A percentile compares a stretch with the other conserved stretches of the same genome.
Conservation (phyloP, 2,329 filamentous ascomycete genomes). For the Hypoxylon sp. region DNA sequence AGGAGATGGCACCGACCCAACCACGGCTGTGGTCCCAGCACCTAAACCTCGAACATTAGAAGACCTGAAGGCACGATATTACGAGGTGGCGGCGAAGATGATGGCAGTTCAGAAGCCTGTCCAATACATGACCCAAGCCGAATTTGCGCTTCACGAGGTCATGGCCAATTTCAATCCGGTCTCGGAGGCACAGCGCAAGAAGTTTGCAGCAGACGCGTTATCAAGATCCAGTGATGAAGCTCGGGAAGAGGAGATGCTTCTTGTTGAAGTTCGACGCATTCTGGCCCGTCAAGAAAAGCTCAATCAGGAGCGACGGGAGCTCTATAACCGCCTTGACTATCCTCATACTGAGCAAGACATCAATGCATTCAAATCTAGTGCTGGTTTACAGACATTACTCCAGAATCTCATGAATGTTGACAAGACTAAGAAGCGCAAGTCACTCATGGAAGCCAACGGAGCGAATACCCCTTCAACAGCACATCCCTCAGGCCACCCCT, state of each 20-base stretch:
- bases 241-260: conserved; percentile 89
- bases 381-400: conserved; percentile 83
- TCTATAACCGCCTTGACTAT: conserved; percentile 89
- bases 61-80: conserved; percentile 92
- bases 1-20: conserved; percentile 60
- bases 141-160: conserved; percentile 86
- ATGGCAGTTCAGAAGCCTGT: conserved; percentile 85
- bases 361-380: conserved; percentile 83
- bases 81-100: conserved; percentile 85
- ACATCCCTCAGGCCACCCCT: conserved; percentile 46
- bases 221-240: conserved; percentile 88
- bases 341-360: conserved; percentile 80
- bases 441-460: conserved; percentile 72
- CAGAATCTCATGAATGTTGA: conserved; percentile 87
- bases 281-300: conserved; percentile 87
- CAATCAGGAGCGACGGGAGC: conserved; percentile 88
- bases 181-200: conserved; percentile 85
- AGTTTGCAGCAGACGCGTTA: conserved; percentile 84
- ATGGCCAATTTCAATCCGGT: conserved; percentile 89
- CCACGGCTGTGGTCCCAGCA: conserved; percentile 69
- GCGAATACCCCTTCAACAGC: conserved; percentile 62
- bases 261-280: conserved; percentile 93
- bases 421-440: conserved; percentile 90
- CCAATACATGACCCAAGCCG: conserved; percentile 87
- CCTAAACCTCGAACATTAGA: conserved; percentile 80